These are phyloP conservation scores for Geosmithia flava DNA, from an alignment of 2,329 filamentous ascomycete species.

Conservation along the genomic window DNA sequence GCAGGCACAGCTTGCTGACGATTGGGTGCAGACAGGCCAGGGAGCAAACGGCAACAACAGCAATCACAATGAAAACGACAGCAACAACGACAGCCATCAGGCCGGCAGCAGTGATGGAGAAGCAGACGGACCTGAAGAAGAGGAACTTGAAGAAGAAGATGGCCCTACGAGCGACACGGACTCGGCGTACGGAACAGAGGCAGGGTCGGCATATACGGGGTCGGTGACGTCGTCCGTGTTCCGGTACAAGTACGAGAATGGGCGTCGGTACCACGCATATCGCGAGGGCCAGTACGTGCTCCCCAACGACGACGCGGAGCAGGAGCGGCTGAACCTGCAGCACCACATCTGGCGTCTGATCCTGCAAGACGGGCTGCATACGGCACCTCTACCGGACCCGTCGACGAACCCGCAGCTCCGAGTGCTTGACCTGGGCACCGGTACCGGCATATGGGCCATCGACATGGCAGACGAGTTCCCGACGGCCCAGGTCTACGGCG, in stretches of 20 bases:
- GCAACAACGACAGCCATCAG: not conserved
- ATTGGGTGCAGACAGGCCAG: no score
- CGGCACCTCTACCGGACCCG: conserved; percentile 17
- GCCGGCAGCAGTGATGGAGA: not conserved
- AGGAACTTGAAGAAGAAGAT: not conserved
- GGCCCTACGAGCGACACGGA: not conserved
- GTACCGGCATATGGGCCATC: conserved; percentile 21
- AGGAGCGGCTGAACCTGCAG: conserved; percentile 24
- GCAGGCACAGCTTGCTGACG: no score
- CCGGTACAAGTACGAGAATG: conserved; percentile 23
- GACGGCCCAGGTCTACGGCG: conserved; percentile 20
- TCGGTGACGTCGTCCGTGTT: conserved; percentile 18
- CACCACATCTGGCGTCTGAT: conserved; percentile 20
- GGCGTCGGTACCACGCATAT: conserved; percentile 22
- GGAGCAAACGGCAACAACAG: no score
- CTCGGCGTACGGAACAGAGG: not conserved
- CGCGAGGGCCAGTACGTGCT: conserved; percentile 17
- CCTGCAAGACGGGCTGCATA: conserved; percentile 19
- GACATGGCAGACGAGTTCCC: conserved; percentile 14
- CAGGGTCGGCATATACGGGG: not conserved
- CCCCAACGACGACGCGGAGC: conserved; percentile 23
- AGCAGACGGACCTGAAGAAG: no score
- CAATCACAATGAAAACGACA: no score
- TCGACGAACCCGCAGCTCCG: conserved; percentile 16
- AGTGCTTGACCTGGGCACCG: conserved; percentile 31